Conservation (phyloP, 495 filamentous ascomycete species). For the Talaromyces adpressus region DNA sequence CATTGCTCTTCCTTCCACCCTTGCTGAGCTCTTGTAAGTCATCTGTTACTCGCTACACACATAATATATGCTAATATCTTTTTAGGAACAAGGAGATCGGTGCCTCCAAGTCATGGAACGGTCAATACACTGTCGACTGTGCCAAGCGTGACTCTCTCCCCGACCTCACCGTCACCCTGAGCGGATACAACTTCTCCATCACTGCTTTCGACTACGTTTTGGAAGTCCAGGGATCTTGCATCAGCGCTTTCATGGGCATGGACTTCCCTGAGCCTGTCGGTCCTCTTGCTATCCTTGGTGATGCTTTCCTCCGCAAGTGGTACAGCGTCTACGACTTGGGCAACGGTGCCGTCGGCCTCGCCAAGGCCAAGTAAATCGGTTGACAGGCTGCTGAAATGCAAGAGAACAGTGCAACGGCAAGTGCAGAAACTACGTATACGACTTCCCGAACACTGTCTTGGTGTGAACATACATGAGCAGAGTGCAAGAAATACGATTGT, state of each 20-base stretch:
- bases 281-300: slow-evolving; percentile 91
- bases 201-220: slow-evolving; percentile 88
- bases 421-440: background rate
- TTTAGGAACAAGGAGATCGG: slow-evolving; percentile 86
- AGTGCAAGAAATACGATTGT: background rate
- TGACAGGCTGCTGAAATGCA: slow-evolving; percentile 1
- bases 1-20: slow-evolving; percentile 84
- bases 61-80: slow-evolving; percentile 17
- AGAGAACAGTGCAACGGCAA: background rate
- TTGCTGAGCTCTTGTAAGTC: slow-evolving; percentile 84
- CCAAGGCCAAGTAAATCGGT: slow-evolving; percentile 59
- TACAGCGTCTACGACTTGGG: slow-evolving; percentile 96
- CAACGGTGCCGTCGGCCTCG: slow-evolving; percentile 78
- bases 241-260: slow-evolving; percentile 97
- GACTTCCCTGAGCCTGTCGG: slow-evolving; percentile 89
- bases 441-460: background rate
- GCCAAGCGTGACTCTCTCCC: slow-evolving; percentile 72
- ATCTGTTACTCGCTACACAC: background rate
- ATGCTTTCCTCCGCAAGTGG: slow-evolving; percentile 94
- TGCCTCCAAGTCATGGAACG: slow-evolving; percentile 92
- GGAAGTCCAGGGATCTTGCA: slow-evolving; percentile 90
- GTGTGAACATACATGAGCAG: background rate
- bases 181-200: slow-evolving; percentile 88
- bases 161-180: slow-evolving; percentile 81
- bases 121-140: slow-evolving; percentile 94